A percentile compares a stretch with the other conserved stretches of the same genome.
phyloP scores from a whole-genome alignment of 257 asterid species.

The Nicotiana attenuata region DNA sequence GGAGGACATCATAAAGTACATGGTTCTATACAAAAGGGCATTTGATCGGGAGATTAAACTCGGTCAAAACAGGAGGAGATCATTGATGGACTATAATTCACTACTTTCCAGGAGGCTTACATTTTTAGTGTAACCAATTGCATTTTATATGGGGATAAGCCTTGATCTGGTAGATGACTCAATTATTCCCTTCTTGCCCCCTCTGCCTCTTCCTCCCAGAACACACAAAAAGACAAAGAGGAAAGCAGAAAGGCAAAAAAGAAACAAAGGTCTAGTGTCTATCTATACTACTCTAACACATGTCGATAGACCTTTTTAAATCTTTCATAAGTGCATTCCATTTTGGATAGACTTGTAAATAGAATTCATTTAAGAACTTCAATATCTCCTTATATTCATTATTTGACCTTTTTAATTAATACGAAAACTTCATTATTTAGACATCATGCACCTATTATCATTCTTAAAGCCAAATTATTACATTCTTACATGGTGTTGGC shows the following conservation, averaged over 20 bases:
- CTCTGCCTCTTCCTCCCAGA: not conserved
- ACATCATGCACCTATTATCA: constrained; percentile 1
- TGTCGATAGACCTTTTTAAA: not conserved
- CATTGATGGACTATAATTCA: not conserved
- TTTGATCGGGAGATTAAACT: not conserved
- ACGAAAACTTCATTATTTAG: not conserved
- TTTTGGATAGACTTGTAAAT: not conserved
- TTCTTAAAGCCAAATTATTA: not conserved
- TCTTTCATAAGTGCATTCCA: not conserved
- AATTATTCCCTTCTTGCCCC: not conserved
- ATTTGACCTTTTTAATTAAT: not conserved
- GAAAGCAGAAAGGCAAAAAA: not conserved
- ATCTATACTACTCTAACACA: not conserved
- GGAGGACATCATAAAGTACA: not conserved
- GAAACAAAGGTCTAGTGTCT: not conserved
- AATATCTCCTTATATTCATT: not conserved
- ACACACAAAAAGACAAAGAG: not conserved
- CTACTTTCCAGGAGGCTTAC: not conserved
- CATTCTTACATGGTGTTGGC: not conserved
- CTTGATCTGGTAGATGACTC: not conserved
- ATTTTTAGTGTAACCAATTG: not conserved
- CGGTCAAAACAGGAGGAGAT: not conserved
- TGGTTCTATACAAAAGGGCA: not conserved
- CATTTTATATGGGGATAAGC: not conserved
- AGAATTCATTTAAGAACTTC: not conserved